phyloP scores from a whole-genome alignment of 805 yeast species.

The Kuraishia molischiana region DNA sequence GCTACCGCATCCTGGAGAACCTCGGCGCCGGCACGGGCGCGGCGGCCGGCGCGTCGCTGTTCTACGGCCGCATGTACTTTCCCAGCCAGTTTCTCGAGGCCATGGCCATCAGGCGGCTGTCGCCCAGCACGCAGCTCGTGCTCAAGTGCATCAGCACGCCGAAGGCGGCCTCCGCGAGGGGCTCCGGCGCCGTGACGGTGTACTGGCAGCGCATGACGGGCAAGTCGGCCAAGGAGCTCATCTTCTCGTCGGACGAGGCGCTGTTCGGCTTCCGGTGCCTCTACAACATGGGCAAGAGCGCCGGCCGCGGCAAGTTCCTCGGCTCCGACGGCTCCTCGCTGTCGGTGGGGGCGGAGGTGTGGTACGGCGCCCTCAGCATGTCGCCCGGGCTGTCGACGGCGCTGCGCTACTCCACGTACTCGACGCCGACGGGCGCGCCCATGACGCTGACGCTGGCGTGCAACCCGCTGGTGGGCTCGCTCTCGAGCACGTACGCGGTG shows the following conservation, averaged over 20 bases:
- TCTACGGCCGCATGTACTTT: constrained; percentile 81
- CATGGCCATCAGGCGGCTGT: constrained; percentile 60
- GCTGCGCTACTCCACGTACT: constrained; percentile 72
- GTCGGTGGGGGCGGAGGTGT: constrained; percentile 76
- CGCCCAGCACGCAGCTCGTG: constrained; percentile 51
- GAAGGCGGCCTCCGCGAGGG: constrained; percentile 5
- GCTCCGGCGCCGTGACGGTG: constrained; percentile 43
- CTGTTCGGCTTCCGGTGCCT: constrained; percentile 73
- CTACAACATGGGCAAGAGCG: constrained; percentile 43
- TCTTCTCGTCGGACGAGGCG: constrained; percentile 78
- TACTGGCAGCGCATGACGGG: constrained; percentile 62
- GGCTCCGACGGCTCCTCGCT: constrained; percentile 35
- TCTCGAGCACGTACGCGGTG: constrained; percentile 81
- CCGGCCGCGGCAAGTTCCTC: constrained; percentile 2
- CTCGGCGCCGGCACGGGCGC: constrained; percentile 1
- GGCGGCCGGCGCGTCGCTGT: constrained; percentile 27
- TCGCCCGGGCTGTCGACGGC: constrained; percentile 89
- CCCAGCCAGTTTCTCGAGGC: constrained; percentile 87
- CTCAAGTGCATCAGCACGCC: constrained; percentile 67
- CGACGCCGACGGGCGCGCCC: constrained; percentile 84
- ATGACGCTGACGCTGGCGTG: constrained; percentile 76
- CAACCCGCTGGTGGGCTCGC: constrained; percentile 85
- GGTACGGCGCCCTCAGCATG: constrained; percentile 78
- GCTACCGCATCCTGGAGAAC: constrained; percentile 54
- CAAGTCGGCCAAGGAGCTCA: constrained; percentile 56